These are phyloP conservation scores for Biscutella laevigata DNA, from an alignment of 441 rosid genomes.

Conservation along the genomic window DNA sequence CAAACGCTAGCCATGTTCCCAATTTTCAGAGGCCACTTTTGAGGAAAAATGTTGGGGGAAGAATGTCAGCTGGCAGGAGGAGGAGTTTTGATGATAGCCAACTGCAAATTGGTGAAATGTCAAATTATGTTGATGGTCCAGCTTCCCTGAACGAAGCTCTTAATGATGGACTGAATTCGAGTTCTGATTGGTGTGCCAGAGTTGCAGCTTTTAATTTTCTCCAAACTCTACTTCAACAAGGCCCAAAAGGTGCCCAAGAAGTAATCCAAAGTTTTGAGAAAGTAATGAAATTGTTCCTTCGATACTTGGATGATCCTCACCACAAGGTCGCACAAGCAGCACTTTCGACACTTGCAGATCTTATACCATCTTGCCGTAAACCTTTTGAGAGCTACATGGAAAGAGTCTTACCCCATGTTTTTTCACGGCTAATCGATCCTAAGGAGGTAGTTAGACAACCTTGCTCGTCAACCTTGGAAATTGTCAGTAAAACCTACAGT, in stretches of 20 bases:
- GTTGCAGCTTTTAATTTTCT: conserved; percentile 88
- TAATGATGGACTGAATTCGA: conserved; percentile 76
- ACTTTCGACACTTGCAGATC: conserved; percentile 83
- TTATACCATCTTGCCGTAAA: conserved; percentile 84
- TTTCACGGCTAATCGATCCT: conserved; percentile 91
- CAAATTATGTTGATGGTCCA: conserved; percentile 80
- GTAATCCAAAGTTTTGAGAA: conserved; percentile 86
- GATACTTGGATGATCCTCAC: conserved; percentile 98
- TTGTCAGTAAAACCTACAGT: conserved; percentile 85
- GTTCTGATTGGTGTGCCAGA: conserved; percentile 96
- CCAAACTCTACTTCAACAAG: conserved; percentile 75
- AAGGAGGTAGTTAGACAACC: conserved; percentile 92
- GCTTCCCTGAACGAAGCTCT: conserved; percentile 80
- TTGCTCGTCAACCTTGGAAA: conserved; percentile 73
- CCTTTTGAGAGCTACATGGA: conserved; percentile 97
- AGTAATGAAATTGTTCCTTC: conserved; percentile 96
- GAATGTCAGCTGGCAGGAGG: conserved; percentile 82
- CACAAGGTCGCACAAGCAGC: conserved; percentile 99
- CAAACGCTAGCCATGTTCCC: conserved; percentile 68
- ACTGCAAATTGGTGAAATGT: conserved; percentile 62
- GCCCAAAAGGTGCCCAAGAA: conserved; percentile 89
- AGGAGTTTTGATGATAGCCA: conserved; percentile 95
- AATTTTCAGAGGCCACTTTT: conserved; percentile 95
- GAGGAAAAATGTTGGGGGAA: conserved; percentile 70
- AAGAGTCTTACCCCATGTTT: conserved; percentile 92